These are phyloP conservation scores for Chaetothyriales sp. DNA, from an alignment of 2,329 filamentous ascomycete species.

Conservation along the genomic window DNA sequence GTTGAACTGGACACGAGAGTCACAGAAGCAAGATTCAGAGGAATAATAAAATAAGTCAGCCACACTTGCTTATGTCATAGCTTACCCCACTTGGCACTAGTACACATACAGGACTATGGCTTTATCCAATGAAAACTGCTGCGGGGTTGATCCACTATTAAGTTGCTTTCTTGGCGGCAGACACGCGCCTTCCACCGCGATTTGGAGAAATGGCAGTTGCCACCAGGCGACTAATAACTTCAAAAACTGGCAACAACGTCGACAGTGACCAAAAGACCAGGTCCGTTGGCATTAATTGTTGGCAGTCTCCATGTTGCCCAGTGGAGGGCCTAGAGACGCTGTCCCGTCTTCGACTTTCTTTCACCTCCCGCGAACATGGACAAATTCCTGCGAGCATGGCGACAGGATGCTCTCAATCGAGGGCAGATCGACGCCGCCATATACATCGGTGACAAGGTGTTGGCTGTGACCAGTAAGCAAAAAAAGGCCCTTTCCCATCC, in stretches of 20 bases:
- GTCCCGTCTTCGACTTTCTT: neutral
- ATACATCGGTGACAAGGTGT: slow-evolving; percentile 91
- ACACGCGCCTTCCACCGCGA: neutral
- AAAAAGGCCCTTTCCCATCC: slow-evolving; percentile 7
- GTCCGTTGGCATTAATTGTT: neutral
- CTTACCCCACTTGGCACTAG: too few relatives aligned
- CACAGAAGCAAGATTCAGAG: too few relatives aligned
- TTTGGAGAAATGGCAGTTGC: neutral
- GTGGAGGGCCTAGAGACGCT: neutral
- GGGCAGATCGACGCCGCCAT: slow-evolving; percentile 94
- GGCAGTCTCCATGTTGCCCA: neutral
- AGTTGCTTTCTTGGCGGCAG: neutral
- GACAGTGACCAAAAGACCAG: neutral
- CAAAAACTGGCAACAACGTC: neutral
- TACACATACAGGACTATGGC: neutral
- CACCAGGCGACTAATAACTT: neutral
- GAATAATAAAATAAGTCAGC: too few relatives aligned
- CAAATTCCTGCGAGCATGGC: slow-evolving; percentile 82
- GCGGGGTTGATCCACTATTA: neutral
- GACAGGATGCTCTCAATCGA: slow-evolving; percentile 87
- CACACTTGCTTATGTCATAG: too few relatives aligned
- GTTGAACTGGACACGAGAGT: too few relatives aligned
- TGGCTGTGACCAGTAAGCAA: slow-evolving; percentile 71
- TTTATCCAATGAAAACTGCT: too few relatives aligned
- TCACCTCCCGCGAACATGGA: slow-evolving; percentile 48